Conservation (phyloP, 768 basidiomycete species). For the Cytidiella melzeri region DNA sequence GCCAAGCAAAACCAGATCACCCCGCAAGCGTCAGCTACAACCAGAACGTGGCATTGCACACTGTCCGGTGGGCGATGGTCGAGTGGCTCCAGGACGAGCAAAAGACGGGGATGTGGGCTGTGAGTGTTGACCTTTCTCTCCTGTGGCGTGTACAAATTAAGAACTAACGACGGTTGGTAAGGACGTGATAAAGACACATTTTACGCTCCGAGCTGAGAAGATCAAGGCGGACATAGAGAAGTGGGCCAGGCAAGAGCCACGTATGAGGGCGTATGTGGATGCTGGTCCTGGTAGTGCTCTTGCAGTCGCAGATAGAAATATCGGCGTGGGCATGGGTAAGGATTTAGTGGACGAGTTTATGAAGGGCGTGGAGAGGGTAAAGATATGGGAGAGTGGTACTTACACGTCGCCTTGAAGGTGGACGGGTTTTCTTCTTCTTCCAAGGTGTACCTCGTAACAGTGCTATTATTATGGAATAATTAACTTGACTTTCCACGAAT, state of each 20-base stretch:
- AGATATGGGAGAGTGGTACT: constrained; percentile 28
- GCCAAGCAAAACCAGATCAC: constrained; percentile 32
- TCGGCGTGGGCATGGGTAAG: constrained; percentile 1
- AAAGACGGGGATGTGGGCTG: constrained; percentile 40
- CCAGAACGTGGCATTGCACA: constrained; percentile 35
- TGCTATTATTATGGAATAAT: too few species aligned
- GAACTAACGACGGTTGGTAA: too few species aligned
- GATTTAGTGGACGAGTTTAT: constrained; percentile 33
- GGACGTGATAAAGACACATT: constrained; percentile 48
- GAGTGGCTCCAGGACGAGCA: constrained; percentile 45
- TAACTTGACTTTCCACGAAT: too few species aligned
- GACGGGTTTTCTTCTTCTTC: too few species aligned
- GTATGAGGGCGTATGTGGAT: constrained; percentile 21
- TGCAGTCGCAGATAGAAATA: not conserved
- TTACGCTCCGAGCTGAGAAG: constrained; percentile 33
- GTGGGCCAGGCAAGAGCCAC: constrained; percentile 28
- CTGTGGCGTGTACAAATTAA: too few species aligned
- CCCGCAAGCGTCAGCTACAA: constrained; percentile 41
- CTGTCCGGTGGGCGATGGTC: constrained; percentile 46
- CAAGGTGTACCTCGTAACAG: too few species aligned
- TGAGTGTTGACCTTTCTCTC: constrained; percentile 25
- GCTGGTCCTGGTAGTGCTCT: not conserved
- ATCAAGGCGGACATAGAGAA: constrained; percentile 31
- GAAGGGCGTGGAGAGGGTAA: constrained; percentile 28
- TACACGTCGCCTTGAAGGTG: too few species aligned